These are phyloP conservation scores for Spencermartinsiella ligniputridi DNA, from an alignment of 1,139 yeast genomes.

Conservation along the genomic window DNA sequence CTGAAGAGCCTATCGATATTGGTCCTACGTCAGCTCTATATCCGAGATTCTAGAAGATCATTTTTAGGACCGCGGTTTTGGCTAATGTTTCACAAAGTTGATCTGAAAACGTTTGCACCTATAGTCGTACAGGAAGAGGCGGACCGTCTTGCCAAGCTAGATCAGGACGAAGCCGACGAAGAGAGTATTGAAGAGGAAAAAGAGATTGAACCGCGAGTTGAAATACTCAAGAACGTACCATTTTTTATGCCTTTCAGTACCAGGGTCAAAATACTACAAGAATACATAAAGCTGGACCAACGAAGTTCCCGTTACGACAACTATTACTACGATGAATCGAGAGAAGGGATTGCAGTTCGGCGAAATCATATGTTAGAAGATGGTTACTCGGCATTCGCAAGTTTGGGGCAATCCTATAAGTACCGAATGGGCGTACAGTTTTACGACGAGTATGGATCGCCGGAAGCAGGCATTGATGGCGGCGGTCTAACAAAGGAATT, in stretches of 20 bases:
- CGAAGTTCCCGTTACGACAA: slow-evolving; percentile 19
- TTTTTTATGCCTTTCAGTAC: slow-evolving; percentile 72
- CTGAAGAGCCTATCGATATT: slow-evolving; percentile 37
- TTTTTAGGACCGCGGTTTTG: slow-evolving; percentile 56
- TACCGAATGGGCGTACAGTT: slow-evolving; percentile 60
- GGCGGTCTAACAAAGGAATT: slow-evolving; percentile 96
- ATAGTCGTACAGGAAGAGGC: slow-evolving; percentile 42
- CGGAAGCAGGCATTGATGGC: slow-evolving; percentile 91
- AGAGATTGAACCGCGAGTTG: slow-evolving; percentile 32
- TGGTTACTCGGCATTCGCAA: slow-evolving; percentile 57
- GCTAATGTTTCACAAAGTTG: slow-evolving; percentile 37
- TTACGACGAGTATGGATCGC: slow-evolving; percentile 64
- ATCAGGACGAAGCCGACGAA: slow-evolving; percentile 14
- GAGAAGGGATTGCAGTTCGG: slow-evolving; percentile 50
- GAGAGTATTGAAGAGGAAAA: slow-evolving; percentile 15
- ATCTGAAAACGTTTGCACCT: slow-evolving; percentile 29
- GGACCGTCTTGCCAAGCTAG: slow-evolving; percentile 19
- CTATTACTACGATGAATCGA: not conserved
- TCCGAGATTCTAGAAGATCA: slow-evolving; percentile 62
- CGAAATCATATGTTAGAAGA: slow-evolving; percentile 70
- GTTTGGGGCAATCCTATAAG: slow-evolving; percentile 43
- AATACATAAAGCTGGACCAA: slow-evolving; percentile 18
- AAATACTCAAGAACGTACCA: slow-evolving; percentile 62
- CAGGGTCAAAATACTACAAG: slow-evolving; percentile 60
- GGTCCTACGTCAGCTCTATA: slow-evolving; percentile 62